Base-by-base conservation (phyloP, 768 basidiomycete genomes). In the Inosperma sp. region DNA sequence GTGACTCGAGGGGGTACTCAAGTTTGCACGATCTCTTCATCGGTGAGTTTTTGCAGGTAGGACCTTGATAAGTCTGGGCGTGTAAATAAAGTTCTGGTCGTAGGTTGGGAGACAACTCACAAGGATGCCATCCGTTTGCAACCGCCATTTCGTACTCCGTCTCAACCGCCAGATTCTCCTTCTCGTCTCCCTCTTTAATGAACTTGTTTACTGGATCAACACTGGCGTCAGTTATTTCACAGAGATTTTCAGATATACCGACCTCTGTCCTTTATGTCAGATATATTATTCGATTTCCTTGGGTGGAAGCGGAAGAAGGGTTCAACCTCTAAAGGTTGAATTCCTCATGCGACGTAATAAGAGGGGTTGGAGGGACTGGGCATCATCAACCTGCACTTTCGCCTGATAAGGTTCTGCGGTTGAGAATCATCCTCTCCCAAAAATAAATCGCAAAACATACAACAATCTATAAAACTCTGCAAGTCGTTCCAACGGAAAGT, bases 301-400 rank as follows among this genome's bases (percentile, higher is more conserved):
- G 3, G 71, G 66, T 1, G 79, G 83, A 1, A 92, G 77, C 42
- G 82, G 59, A 12, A 92, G 68, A 30, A 90, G 75, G 2, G 83
- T 83, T 53, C 82, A 70, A 2, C 88, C 88, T 56, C 90, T 86
- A 54, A 79, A 58, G 19, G 57, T 69, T 0, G 84, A 77, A 52
- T 83, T 71, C 61, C 90, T 91, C 22, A 83, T 89, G 3, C 90
- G 75, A 4, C 89, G 76, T n/a, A 92, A 70, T 21, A 89, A 64
- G 46, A 86, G 68, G 1, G 82, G 79, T 52, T 79, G 77, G 37
- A 91, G 68, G 35, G 86, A 64, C 3, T 74, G 77, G 0, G 87
- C 81, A 53, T 83, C 76, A 17, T 68, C 66, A 13, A 68, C 61
- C 65, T 88, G 84, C 12, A 78, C 61, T 56, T 71, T 79, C 8